phyloP scores from a whole-genome alignment of 225 moss, liverwort and hornwort genomes.

The Antitrichia curtipendula region DNA sequence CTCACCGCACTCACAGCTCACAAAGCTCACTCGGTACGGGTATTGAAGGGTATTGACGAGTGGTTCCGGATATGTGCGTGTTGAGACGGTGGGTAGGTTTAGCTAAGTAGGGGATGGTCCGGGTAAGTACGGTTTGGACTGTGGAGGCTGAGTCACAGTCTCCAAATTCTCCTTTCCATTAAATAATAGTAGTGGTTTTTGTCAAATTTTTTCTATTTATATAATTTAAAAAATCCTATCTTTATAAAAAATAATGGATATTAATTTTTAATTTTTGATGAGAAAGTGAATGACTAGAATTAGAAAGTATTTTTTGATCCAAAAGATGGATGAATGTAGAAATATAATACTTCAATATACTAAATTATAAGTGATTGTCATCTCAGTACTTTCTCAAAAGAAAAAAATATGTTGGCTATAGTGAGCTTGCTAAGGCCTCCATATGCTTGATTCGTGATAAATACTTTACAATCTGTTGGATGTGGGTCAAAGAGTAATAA shows the following conservation, averaged over 20 bases:
- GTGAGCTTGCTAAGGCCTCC: accelerated
- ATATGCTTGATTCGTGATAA: accelerated
- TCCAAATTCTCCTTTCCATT: background rate
- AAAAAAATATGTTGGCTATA: background rate
- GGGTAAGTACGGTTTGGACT: too few relatives aligned
- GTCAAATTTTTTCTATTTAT: too few relatives aligned
- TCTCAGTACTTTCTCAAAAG: background rate
- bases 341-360: background rate
- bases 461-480: background rate
- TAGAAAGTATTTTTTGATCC: accelerated
- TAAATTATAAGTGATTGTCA: accelerated
- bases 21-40: background rate
- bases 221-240: background rate
- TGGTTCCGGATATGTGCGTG: background rate
- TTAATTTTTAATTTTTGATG: too few relatives aligned
- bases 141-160: too few relatives aligned
- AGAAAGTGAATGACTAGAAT: background rate
- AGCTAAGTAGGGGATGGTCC: background rate
- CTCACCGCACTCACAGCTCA: background rate
- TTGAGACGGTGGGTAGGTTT: too few relatives aligned
- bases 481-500: background rate
- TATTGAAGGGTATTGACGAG: background rate
- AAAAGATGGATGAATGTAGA: background rate
- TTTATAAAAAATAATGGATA: background rate
- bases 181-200: background rate